These are phyloP conservation scores for Saprolegnia diclina DNA, from an alignment of 352 stramenopile species.

Conservation along the genomic window DNA sequence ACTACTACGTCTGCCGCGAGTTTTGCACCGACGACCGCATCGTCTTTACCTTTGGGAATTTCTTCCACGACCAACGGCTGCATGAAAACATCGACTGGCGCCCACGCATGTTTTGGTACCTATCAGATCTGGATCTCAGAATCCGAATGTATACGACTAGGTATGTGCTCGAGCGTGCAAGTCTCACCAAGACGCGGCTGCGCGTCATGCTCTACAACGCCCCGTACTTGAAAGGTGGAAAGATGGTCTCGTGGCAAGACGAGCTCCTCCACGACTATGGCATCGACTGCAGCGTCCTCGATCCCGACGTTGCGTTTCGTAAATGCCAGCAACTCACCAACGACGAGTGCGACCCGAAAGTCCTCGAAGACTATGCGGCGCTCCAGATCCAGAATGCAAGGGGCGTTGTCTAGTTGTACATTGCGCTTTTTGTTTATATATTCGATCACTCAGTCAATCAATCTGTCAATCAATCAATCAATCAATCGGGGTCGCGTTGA, in stretches of 20 bases:
- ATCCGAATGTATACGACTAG: slow-evolving; percentile 2
- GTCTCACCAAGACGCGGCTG: background rate
- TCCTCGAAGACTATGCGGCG: background rate
- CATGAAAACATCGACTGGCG: background rate
- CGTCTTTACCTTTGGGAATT: background rate
- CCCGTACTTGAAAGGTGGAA: background rate
- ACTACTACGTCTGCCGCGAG: background rate
- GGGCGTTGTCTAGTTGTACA: too few relatives aligned
- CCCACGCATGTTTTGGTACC: background rate
- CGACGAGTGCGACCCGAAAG: background rate
- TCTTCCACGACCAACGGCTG: background rate
- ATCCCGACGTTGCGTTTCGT: background rate
- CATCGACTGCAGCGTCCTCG: background rate
- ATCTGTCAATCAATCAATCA: too few relatives aligned
- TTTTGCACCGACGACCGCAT: background rate
- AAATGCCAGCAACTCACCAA: background rate
- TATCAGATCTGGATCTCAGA: background rate
- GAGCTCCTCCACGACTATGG: background rate
- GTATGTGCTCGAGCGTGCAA: background rate
- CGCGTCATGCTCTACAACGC: background rate
- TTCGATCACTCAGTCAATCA: too few relatives aligned
- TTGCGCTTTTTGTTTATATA: too few relatives aligned
- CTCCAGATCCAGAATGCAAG: background rate
- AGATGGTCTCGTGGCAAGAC: background rate
- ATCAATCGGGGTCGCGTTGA: too few relatives aligned